Evolutionary conservation across 805 yeast genomes (phyloP).

Genomic region (Candida sonorensis): DNA sequence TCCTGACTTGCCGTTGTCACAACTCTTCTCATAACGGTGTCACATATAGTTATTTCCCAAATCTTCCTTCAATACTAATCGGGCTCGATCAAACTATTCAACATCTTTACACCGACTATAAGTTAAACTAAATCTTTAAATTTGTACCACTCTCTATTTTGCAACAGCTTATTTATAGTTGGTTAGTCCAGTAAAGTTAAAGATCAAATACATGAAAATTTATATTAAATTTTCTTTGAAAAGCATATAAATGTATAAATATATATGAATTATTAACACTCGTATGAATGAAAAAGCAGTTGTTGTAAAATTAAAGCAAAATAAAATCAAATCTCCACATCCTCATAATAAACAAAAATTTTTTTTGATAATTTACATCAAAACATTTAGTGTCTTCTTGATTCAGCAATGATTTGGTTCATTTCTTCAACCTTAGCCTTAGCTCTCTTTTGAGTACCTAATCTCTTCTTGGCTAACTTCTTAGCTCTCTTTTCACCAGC

Average conservation of each 20-base stretch:
- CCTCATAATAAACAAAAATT: conserved; percentile 1
- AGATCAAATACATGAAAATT: conserved; percentile 4
- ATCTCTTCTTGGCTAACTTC: conserved; percentile 99
- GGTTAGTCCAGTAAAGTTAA: too few relatives aligned
- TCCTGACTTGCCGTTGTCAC: too few relatives aligned
- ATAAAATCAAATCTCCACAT: not conserved
- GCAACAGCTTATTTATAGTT: too few relatives aligned
- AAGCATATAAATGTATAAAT: too few relatives aligned
- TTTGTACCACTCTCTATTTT: too few relatives aligned
- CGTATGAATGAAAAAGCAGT: conserved; percentile 1
- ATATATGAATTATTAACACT: too few relatives aligned
- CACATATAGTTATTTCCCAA: too few relatives aligned
- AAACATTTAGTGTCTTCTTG: conserved; percentile 76
- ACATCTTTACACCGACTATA: too few relatives aligned
- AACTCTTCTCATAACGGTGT: too few relatives aligned
- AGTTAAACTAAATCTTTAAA: too few relatives aligned
- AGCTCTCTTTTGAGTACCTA: conserved; percentile 99
- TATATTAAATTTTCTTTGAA: conserved; percentile 3
- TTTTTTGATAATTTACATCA: not conserved
- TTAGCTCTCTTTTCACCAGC: conserved; percentile 99
- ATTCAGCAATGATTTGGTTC: conserved; percentile 91
- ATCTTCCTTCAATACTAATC: too few relatives aligned
- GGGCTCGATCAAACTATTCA: too few relatives aligned
- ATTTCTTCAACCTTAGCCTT: conserved; percentile 99
- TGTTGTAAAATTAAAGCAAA: conserved; percentile 1